These are phyloP conservation scores for Exophiala sp. DNA, from an alignment of 2,329 filamentous ascomycete species.

Conservation along the genomic window DNA sequence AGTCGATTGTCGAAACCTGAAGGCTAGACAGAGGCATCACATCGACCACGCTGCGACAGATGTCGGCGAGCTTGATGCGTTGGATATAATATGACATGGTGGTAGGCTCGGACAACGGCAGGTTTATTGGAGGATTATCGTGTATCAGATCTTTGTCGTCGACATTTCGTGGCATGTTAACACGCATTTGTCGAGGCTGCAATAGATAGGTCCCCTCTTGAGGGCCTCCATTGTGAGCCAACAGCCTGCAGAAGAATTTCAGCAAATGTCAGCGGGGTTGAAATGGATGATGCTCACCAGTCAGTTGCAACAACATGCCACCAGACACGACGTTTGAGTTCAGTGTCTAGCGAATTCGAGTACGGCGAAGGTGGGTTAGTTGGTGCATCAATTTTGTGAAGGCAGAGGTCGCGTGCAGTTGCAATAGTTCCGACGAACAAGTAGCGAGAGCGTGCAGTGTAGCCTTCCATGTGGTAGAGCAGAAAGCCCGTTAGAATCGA, in stretches of 20 bases:
- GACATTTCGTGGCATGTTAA: slow-evolving; percentile 40
- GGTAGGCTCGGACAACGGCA: slow-evolving; percentile 37
- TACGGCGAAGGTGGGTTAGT: slow-evolving; percentile 20
- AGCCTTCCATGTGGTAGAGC: slow-evolving; percentile 24
- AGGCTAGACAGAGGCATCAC: slow-evolving; percentile 30
- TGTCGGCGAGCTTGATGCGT: slow-evolving; percentile 38
- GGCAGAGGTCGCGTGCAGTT: slow-evolving; percentile 32
- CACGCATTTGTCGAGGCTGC: slow-evolving; percentile 39
- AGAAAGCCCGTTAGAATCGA: slow-evolving; percentile 23
- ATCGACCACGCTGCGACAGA: slow-evolving; percentile 41
- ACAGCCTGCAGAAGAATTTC: slow-evolving; percentile 30
- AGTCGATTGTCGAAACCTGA: slow-evolving; percentile 31
- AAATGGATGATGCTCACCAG: slow-evolving; percentile 32
- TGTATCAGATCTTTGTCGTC: slow-evolving; percentile 36
- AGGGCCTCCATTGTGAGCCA: slow-evolving; percentile 39
- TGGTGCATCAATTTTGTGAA: slow-evolving; percentile 36
- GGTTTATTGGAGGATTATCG: slow-evolving; percentile 20
- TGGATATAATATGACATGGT: slow-evolving; percentile 43
- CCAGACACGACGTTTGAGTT: slow-evolving; percentile 40
- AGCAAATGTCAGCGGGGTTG: background rate
- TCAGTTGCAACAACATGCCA: slow-evolving; percentile 43
- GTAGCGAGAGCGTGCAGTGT: slow-evolving; percentile 17
- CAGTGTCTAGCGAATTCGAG: slow-evolving; percentile 30
- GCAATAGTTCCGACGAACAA: slow-evolving; percentile 13
- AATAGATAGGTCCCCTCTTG: slow-evolving; percentile 43